Base-by-base conservation (phyloP, 495 filamentous ascomycete species). In the Cairneyella variabilis region DNA sequence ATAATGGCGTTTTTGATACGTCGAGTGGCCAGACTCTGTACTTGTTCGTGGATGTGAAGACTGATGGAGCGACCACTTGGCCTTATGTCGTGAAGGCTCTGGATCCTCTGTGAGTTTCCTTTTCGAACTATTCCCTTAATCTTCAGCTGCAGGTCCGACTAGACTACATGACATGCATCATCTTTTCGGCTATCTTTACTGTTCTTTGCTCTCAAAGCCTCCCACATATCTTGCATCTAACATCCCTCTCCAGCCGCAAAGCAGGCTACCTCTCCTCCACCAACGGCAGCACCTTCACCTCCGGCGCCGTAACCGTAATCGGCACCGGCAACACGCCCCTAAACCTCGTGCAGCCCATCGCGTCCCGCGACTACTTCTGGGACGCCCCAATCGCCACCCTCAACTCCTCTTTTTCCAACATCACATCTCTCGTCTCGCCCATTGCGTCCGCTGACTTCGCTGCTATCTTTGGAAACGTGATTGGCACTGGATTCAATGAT, bases 271-370 rank as follows among this genome's bases (percentile, higher is more conserved):
- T 78, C 9, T 73, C 70, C 6, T 62, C 69, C 48, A 66, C 61
- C 25, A 66, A 74, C 52, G 72, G 70, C 39, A 63, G 7, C 51
- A 17, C 62, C 1, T 51, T 76, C 4, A 58, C 72, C 17, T 42
- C 51, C 21, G 74, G 85, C 4, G 79, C 84, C 9, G 66, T 95
- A 14, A 95, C 88, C 5, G 78, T 93, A 5, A 84, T 93, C 12
- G 88, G 81, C 0, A 91, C 89, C 0, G 90, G 90, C 17, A 83
- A 84, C 56, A 83, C 88, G 0, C 86, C 89, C 0, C 83, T 91
- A 43, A 73, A 85, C 23, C 61, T 57, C 7, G 71, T 87, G 9
- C 70, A 72, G 26, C 67, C 73, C 21, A 64, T 77, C 27, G 46
- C 64, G 5, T 62, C 75, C 17, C 71, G 83, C 10, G 76, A 83